phyloP scores from a whole-genome alignment of 306 rosid genomes.

The Sphenostylis stenocarpa region DNA sequence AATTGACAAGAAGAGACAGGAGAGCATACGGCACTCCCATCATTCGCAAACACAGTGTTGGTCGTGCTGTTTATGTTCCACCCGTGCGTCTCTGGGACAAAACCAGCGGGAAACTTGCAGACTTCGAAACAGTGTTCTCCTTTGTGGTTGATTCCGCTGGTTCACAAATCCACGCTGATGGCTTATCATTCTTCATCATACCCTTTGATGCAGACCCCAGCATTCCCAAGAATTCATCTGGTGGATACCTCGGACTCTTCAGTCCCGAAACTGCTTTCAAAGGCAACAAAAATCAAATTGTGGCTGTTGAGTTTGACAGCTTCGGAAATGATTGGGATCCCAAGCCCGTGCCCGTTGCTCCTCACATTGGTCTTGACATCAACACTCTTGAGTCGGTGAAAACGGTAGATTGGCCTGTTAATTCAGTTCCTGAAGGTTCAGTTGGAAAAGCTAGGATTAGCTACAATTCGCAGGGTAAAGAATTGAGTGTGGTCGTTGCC shows the following conservation, averaged over 20 bases:
- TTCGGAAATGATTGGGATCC: constrained; percentile 48
- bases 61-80: background rate
- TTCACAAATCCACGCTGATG: constrained; percentile 38
- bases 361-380: constrained; percentile 56
- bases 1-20: constrained; percentile 8
- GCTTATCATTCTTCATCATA: constrained; percentile 52
- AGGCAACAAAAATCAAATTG: constrained; percentile 21
- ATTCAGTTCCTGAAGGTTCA: background rate
- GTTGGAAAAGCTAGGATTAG: background rate
- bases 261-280: constrained; percentile 18
- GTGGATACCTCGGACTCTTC: constrained; percentile 35
- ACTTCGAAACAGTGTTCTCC: background rate
- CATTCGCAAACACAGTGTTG: background rate
- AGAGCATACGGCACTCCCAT: background rate
- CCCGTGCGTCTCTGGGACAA: background rate
- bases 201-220: constrained; percentile 30
- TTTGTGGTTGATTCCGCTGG: background rate
- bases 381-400: background rate
- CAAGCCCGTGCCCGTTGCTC: background rate
- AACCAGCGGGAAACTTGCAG: background rate
- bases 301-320: constrained; percentile 63
- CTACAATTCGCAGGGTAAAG: background rate
- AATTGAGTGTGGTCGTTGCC: background rate
- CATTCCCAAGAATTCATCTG: constrained; percentile 36
- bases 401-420: constrained; percentile 4